A percentile compares a stretch with the other conserved stretches of the same genome.
Conservation (phyloP, 306 rosid species). For the Luffa aegyptiaca region DNA sequence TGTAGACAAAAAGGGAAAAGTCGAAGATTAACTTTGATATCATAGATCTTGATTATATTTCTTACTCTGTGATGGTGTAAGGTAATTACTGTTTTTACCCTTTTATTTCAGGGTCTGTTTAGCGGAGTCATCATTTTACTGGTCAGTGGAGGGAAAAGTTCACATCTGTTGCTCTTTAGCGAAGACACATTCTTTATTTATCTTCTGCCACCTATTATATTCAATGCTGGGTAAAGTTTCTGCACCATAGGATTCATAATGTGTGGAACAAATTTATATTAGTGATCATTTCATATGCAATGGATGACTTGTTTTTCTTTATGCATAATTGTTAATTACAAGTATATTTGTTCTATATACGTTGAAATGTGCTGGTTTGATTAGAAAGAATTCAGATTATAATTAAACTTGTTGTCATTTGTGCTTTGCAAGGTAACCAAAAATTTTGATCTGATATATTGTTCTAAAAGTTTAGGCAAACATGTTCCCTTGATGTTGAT, state of each 20-base stretch:
- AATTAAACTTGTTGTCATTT: not conserved
- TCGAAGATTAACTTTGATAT: not conserved
- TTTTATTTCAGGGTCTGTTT: conserved; percentile 59
- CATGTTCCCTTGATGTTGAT: not conserved
- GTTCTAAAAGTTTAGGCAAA: not conserved
- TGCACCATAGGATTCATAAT: not conserved
- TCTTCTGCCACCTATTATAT: conserved; percentile 93
- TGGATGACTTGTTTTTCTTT: not conserved
- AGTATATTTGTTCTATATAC: not conserved
- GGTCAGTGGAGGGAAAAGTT: conserved; percentile 69
- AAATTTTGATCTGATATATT: not conserved
- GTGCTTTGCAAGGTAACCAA: not conserved
- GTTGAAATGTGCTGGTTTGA: not conserved
- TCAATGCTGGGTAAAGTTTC: conserved; percentile 79
- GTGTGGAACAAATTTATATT: not conserved
- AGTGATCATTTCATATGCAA: not conserved
- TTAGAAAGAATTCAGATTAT: not conserved
- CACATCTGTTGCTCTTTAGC: conserved; percentile 83
- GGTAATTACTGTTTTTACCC: conserved; percentile 10
- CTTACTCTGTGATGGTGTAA: not conserved
- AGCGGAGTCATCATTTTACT: conserved; percentile 72
- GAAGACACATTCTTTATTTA: conserved; percentile 94
- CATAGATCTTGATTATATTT: not conserved
- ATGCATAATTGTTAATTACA: not conserved
- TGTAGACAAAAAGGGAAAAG: not conserved